A percentile compares a stretch with the other conserved stretches of the same genome.
Conservation (phyloP, 192 early-diverging fungal genomes). For the Rhizophagus prolifer region DNA sequence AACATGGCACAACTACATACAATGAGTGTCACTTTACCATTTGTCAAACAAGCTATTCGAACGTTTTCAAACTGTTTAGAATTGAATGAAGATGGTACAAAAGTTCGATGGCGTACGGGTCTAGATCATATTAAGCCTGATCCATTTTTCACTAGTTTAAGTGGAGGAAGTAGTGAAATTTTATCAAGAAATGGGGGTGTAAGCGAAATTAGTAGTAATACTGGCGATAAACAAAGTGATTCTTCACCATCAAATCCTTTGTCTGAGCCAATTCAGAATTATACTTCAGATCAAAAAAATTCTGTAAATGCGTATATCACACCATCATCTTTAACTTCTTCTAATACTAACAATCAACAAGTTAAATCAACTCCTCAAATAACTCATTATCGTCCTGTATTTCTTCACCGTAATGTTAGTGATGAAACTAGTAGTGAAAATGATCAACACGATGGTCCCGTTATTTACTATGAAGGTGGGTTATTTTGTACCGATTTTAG, state of each 20-base stretch:
- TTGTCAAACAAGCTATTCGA: constrained; percentile 9
- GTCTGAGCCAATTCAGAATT: not conserved
- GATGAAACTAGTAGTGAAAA: not conserved
- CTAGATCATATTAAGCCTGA: not conserved
- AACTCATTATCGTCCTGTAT: constrained; percentile 19
- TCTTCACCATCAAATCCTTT: not conserved
- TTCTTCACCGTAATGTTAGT: not conserved
- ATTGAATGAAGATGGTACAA: constrained; percentile 15
- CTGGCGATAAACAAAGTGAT: not conserved
- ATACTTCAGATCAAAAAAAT: not conserved
- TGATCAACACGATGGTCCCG: constrained; percentile 20
- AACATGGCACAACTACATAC: constrained; percentile 19
- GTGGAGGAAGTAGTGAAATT: constrained; percentile 8
- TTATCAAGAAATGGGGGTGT: not conserved
- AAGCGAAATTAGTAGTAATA: not conserved
- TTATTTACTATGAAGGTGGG: constrained; percentile 35
- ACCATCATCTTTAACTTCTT: constrained; percentile 4
- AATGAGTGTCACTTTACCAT: constrained; percentile 16
- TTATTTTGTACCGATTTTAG: constrained; percentile 33
- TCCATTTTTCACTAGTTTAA: not conserved
- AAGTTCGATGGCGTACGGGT: constrained; percentile 11
- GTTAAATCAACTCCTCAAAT: constrained; percentile 16
- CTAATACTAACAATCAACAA: not conserved
- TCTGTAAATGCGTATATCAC: not conserved
- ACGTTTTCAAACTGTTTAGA: constrained; percentile 23